Evolutionary conservation across 2,329 filamentous ascomycete species (phyloP).

Genomic region (Aspergillus nomiae): DNA sequence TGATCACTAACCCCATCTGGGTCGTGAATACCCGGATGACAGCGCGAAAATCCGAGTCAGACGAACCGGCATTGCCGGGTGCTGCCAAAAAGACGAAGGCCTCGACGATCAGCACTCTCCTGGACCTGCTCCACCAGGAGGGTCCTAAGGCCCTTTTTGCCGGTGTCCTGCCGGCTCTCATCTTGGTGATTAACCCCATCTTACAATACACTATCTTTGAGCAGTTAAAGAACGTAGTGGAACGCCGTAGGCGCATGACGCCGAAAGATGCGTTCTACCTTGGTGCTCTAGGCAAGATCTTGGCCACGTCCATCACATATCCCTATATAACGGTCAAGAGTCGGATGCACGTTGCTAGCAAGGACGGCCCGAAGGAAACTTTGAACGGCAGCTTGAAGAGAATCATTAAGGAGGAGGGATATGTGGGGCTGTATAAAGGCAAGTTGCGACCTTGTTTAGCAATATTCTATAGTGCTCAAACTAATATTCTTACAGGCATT

Average conservation of each 20-base stretch:
- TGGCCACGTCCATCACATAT: slow-evolving; percentile 92
- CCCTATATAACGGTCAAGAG: slow-evolving; percentile 99
- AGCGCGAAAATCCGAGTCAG: slow-evolving; percentile 68
- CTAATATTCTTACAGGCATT: slow-evolving; percentile 64
- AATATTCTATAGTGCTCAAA: background rate
- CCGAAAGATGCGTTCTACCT: slow-evolving; percentile 87
- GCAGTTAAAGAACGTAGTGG: slow-evolving; percentile 90
- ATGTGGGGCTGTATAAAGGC: slow-evolving; percentile 89
- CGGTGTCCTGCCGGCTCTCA: slow-evolving; percentile 86
- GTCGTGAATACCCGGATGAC: slow-evolving; percentile 99
- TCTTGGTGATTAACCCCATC: slow-evolving; percentile 97
- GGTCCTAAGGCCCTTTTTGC: slow-evolving; percentile 84
- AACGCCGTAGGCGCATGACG: slow-evolving; percentile 75
- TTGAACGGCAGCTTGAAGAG: slow-evolving; percentile 75
- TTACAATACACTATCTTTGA: slow-evolving; percentile 98
- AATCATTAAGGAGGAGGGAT: slow-evolving; percentile 88
- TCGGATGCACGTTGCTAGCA: slow-evolving; percentile 87
- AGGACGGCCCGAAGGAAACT: slow-evolving; percentile 74
- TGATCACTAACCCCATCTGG: slow-evolving; percentile 99
- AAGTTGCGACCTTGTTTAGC: slow-evolving; percentile 35
- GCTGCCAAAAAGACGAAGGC: slow-evolving; percentile 56
- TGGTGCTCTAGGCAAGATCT: slow-evolving; percentile 89
- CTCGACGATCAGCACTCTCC: slow-evolving; percentile 77
- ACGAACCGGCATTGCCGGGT: slow-evolving; percentile 44
- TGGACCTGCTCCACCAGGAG: slow-evolving; percentile 79